Evolutionary conservation across 805 yeast species (phyloP), one percentile per base, ranked within the genome.

Genomic region (Candida lessepsii): DNA sequence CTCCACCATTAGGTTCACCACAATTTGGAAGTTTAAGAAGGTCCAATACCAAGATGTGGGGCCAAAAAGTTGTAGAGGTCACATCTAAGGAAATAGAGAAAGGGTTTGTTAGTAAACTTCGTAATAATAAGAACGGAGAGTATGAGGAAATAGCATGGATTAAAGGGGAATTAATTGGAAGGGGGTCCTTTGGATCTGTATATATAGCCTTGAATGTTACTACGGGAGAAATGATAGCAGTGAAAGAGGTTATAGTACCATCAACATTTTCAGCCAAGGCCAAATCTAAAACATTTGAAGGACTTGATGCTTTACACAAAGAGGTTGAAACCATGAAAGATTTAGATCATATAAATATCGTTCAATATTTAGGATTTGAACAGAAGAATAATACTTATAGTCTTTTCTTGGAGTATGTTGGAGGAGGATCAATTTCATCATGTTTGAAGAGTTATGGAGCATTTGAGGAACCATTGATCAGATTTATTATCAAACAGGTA

Each of bases 171-270:
- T 70, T 93, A 47, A 88, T 93, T 42, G 99, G 99, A 0, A 80
- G 87, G 43, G 99, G 99, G 0, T 90, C 97, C 1, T 93, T 90
- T 69, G 99, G 99, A 8, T 82, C 86, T 26, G 99, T 93, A 1
- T 91, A 75, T 56, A 70, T 93, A 41, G 97, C 96, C 1, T 72
- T 93, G 55, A 93, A 93, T 60, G 90, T 89, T 13, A 93, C 98
- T 1, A 88, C 96, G 0, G 98, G 98, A 40, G 99, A 93, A 54
- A 89, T 93, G 96, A 84, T 93, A 67, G 99, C 99, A 0, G 99
- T 93, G 2, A 93, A 93, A 57, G 99, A 93, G 61, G 96, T 91
- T 2, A 81, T 76, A 29, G 82, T 83, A 9, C 81, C 86, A 1
- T 45, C 52, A 9, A 51, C 51, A 11, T 47, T 44, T 15, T 47